A percentile compares a stretch with the other conserved stretches of the same genome.
Conservation (phyloP, 108 stramenopile species). For the Skeletonema tropicum region DNA sequence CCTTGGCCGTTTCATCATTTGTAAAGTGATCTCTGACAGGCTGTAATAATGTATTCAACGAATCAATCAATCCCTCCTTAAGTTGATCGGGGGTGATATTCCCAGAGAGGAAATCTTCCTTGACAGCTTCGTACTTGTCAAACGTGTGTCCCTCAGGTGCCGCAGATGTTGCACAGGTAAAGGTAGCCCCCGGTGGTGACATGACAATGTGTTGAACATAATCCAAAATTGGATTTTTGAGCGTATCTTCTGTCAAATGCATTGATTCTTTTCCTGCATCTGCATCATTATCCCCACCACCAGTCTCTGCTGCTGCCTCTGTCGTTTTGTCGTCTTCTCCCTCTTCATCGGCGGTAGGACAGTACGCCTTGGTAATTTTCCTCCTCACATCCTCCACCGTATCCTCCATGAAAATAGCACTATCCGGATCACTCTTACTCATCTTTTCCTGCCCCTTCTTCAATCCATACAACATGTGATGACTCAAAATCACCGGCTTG, state of each 20-base stretch:
- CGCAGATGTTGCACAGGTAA: conserved; percentile 20
- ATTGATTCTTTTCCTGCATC: conserved; percentile 83
- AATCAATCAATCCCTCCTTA: conserved; percentile 83
- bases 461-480: conserved; percentile 95
- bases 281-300: conserved; percentile 48
- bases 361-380: conserved; percentile 92
- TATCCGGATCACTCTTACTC: conserved; percentile 99
- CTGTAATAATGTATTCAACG: conserved; percentile 90
- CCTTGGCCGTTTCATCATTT: conserved; percentile 82
- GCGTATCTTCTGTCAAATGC: conserved; percentile 75
- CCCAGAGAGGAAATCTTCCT: conserved; percentile 82
- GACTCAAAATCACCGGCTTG: conserved; percentile 96
- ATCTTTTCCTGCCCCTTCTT: conserved; percentile 99
- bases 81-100: conserved; percentile 74
- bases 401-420: conserved; percentile 99
- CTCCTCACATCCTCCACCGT: conserved; percentile 89
- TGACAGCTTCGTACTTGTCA: conserved; percentile 78
- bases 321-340: neutral
- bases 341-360: conserved; percentile 72
- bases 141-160: conserved; percentile 47
- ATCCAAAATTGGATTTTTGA: conserved; percentile 90
- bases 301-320: neutral
- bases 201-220: conserved; percentile 90
- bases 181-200: conserved; percentile 70
- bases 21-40: conserved; percentile 97